A percentile compares a stretch with the other conserved stretches of the same genome.
These are phyloP conservation scores for Aspergillus sp. DNA, from an alignment of 2,329 filamentous ascomycete genomes.

Conservation along the genomic window DNA sequence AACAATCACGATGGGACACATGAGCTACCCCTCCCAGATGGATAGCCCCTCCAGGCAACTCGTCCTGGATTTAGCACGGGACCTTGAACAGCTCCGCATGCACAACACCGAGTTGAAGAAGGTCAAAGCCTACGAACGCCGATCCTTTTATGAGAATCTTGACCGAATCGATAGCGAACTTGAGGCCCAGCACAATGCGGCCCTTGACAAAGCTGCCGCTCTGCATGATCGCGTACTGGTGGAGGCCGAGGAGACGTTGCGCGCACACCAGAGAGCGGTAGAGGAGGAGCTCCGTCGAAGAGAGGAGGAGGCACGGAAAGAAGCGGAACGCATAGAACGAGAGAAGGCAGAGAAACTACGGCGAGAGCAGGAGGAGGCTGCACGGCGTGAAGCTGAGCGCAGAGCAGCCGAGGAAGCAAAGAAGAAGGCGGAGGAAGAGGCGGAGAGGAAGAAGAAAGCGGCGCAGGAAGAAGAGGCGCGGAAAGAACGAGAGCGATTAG, in stretches of 20 bases:
- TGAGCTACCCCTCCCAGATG: conserved; percentile 31
- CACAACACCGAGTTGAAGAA: conserved; percentile 47
- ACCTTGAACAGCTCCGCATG: conserved; percentile 45
- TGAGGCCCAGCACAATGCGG: conserved; percentile 64
- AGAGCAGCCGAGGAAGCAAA: conserved; percentile 45
- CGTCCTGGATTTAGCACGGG: conserved; percentile 42
- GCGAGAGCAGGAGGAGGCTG: conserved; percentile 40
- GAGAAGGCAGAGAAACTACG: conserved; percentile 36
- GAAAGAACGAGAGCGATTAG: conserved; percentile 35
- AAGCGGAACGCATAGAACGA: conserved; percentile 37
- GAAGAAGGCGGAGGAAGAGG: conserved; percentile 36
- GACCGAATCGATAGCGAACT: conserved; percentile 65
- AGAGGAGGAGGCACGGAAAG: conserved; percentile 39
- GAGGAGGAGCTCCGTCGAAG: conserved; percentile 40
- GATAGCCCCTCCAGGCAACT: conserved; percentile 47
- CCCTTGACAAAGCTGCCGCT: conserved; percentile 65
- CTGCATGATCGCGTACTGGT: conserved; percentile 67
- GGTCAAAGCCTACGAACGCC: conserved; percentile 46
- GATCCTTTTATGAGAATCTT: conserved; percentile 58
- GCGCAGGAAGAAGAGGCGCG: conserved; percentile 37
- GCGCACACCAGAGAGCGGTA: conserved; percentile 48
- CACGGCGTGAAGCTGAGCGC: conserved; percentile 44
- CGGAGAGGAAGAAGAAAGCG: conserved; percentile 42
- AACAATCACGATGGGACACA: conserved; percentile 30
- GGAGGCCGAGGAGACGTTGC: conserved; percentile 56